A percentile compares a stretch with the other conserved stretches of the same genome.
Conservation (phyloP, 139 green algal species). For the Limnomonas spitsbergensis region DNA sequence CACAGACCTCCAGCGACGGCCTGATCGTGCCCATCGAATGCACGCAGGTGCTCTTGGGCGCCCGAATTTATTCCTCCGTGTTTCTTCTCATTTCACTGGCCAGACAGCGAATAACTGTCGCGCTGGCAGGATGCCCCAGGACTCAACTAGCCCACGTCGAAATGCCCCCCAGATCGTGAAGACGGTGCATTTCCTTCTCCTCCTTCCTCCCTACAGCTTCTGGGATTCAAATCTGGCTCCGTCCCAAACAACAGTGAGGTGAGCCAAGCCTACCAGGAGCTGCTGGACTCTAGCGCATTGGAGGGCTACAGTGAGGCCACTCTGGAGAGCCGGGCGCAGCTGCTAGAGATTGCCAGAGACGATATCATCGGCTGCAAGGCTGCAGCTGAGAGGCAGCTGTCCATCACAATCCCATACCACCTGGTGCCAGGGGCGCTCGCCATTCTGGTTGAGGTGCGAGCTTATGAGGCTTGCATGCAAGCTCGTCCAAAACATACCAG, state of each 20-base stretch:
- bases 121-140: too few relatives aligned
- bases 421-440: slow-evolving; percentile 56
- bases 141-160: too few relatives aligned
- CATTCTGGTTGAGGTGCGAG: slow-evolving; percentile 57
- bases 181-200: too few relatives aligned
- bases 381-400: slow-evolving; percentile 18
- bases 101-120: too few relatives aligned
- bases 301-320: slow-evolving; percentile 48
- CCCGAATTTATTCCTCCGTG: too few relatives aligned
- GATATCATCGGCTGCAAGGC: slow-evolving; percentile 37
- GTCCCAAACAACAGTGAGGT: slow-evolving; percentile 41
- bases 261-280: slow-evolving; percentile 36
- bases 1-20: too few relatives aligned
- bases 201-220: slow-evolving; percentile 34
- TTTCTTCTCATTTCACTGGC: too few relatives aligned
- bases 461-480: too few relatives aligned
- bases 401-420: slow-evolving; percentile 40
- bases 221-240: slow-evolving; percentile 43
- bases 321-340: slow-evolving; percentile 31
- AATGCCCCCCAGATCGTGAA: too few relatives aligned
- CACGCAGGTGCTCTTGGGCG: too few relatives aligned
- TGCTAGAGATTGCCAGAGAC: slow-evolving; percentile 46
- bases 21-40: too few relatives aligned
- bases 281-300: slow-evolving; percentile 27
- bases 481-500: too few relatives aligned